Percentiles rank a stretch among this genome's conserved stretches.
These are phyloP conservation scores for Carex kokanica DNA, from an alignment of 176 grass and related monocot genomes.

Conservation along the genomic window DNA sequence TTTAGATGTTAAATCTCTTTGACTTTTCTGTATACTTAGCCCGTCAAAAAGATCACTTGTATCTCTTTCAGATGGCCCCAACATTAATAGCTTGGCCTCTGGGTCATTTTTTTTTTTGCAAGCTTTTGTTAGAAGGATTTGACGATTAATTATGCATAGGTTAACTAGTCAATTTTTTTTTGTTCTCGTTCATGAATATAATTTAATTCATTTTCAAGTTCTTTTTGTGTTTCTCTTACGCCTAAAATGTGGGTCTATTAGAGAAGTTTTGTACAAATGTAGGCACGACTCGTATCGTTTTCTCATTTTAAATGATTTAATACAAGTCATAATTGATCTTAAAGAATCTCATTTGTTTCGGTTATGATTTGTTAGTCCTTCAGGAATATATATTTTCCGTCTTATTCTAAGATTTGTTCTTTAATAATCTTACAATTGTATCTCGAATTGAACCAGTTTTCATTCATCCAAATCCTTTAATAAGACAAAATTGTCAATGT, in stretches of 20 bases:
- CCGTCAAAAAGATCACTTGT: not conserved
- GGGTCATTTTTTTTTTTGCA: not conserved
- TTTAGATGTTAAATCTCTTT: not conserved
- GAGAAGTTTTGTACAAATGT: not conserved
- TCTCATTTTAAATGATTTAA: not conserved
- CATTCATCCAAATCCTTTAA: too few species aligned
- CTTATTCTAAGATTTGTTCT: not conserved
- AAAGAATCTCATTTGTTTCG: not conserved
- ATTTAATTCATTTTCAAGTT: not conserved
- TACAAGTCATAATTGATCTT: not conserved
- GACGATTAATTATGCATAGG: not conserved
- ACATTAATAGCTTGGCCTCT: not conserved
- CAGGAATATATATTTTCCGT: not conserved
- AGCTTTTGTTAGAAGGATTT: constrained; percentile 2
- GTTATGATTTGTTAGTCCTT: not conserved
- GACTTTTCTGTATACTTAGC: not conserved
- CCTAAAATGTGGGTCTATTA: not conserved
- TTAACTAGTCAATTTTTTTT: not conserved
- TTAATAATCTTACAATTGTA: too few species aligned
- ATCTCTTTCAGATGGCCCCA: constrained; percentile 2
- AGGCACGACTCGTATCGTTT: not conserved
- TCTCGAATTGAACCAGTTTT: too few species aligned
- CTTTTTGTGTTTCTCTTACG: not conserved
- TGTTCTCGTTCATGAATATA: not conserved
- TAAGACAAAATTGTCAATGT: not conserved